A percentile compares a stretch with the other conserved stretches of the same genome.
phyloP scores from a whole-genome alignment of 2,329 filamentous ascomycete species.

The Parafenestella ontariensis region DNA sequence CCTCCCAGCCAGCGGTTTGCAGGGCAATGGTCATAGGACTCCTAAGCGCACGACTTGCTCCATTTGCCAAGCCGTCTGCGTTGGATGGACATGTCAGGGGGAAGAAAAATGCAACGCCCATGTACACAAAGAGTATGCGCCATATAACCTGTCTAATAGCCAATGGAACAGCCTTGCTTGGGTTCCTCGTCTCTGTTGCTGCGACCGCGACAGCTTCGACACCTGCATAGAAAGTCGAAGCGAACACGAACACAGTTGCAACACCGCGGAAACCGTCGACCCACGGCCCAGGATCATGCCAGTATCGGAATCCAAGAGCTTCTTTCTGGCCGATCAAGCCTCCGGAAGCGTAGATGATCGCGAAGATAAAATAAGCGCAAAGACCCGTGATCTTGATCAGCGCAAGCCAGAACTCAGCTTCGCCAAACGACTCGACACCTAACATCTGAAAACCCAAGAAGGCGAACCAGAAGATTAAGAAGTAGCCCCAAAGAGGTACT shows the following conservation, averaged over 20 bases:
- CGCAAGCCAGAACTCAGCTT: conserved; percentile 54
- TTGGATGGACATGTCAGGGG: conserved; percentile 74
- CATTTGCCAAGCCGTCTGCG: conserved; percentile 67
- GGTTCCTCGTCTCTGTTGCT: conserved; percentile 51
- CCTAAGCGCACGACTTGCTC: conserved; percentile 68
- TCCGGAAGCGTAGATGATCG: conserved; percentile 48
- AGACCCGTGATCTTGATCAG: conserved; percentile 49
- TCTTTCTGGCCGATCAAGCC: conserved; percentile 41
- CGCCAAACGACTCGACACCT: conserved; percentile 52
- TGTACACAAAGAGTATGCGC: conserved; percentile 54
- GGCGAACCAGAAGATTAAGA: conserved; percentile 51
- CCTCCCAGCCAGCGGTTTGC: conserved; percentile 75
- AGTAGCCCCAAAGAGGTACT: conserved; percentile 51
- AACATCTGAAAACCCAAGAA: conserved; percentile 51
- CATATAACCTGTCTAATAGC: conserved; percentile 57
- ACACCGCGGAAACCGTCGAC: conserved; percentile 52
- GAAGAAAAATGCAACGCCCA: conserved; percentile 55
- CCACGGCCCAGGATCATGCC: conserved; percentile 50
- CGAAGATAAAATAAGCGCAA: conserved; percentile 50
- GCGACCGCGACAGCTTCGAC: conserved; percentile 48
- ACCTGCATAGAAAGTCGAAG: conserved; percentile 51
- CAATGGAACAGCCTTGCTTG: conserved; percentile 53
- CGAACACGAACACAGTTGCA: conserved; percentile 53
- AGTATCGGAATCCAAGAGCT: conserved; percentile 47
- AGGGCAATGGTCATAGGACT: conserved; percentile 60